These are phyloP conservation scores for Penicillium sp. DNA, from an alignment of 2,329 filamentous ascomycete genomes.

Conservation along the genomic window DNA sequence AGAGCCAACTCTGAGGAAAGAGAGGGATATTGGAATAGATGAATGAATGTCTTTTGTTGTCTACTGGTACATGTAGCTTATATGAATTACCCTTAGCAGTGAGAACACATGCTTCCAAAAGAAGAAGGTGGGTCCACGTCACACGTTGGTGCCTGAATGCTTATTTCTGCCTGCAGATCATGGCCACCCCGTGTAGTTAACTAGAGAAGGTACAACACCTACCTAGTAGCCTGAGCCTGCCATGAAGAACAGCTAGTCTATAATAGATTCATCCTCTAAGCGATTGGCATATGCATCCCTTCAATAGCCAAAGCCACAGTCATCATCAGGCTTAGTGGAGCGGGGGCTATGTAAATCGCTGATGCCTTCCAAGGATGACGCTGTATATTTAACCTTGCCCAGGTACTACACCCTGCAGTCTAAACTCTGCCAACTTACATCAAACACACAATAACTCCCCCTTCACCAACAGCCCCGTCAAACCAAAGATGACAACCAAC, in stretches of 20 bases:
- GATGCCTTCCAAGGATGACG: background rate
- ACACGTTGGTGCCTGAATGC: background rate
- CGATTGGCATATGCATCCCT: background rate
- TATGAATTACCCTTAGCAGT: background rate
- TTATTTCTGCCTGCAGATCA: background rate
- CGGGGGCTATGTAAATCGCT: background rate
- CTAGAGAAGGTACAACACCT: too few species aligned
- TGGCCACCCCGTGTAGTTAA: too few species aligned
- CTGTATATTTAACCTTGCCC: background rate
- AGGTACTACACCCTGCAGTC: background rate
- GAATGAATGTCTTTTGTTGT: constrained; percentile 6
- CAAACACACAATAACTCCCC: background rate
- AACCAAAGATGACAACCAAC: constrained; percentile 26
- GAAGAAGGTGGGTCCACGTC: background rate
- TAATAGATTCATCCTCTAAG: background rate
- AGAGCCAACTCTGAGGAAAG: constrained; percentile 25
- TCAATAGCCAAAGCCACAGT: background rate
- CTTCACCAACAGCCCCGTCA: background rate
- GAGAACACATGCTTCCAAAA: background rate
- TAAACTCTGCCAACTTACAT: background rate
- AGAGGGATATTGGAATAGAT: constrained; percentile 27
- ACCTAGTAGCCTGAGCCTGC: too few species aligned
- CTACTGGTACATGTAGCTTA: background rate
- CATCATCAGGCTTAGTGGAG: background rate
- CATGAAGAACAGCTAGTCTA: background rate